Base-by-base conservation (phyloP, 371 early-diverging fungal species). In the Mortierella sp. region DNA sequence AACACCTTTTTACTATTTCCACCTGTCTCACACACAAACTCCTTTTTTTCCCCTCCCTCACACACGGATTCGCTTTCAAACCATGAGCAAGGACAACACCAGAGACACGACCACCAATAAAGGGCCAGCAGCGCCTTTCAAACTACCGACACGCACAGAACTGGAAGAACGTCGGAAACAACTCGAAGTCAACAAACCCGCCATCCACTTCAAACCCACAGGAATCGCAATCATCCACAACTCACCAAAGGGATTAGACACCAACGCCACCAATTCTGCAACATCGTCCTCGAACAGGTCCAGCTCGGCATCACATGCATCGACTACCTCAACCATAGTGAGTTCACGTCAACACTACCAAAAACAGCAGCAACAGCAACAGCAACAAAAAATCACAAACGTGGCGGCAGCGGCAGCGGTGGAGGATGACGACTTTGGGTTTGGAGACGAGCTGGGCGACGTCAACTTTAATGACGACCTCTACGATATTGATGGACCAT, bases 391-490 rank as follows among this genome's bases (percentile, higher is more conserved):
- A n/a, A n/a, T 22, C 48, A 48, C n/a, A n/a, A n/a, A n/a, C n/a
- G n/a, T n/a, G n/a, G n/a, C 29, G 19, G 58, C 58, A 50, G 22
- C 8, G 24, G 50, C 50, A 34, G 34, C 29, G 5, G 31, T 14
- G 6, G 58, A 58, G 7, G 77, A 73, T 11, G 83, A 77, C 41
- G 83, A 77, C 58, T 77, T 75, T 71, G 83, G 68, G 2, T 77
- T 77, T 37, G 77, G 47, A 11, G 78, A 77, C 34, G 78, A 77
- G 22, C 70, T 82, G 26, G 76, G 68, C 5, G 77, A 77, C n/a
- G 58, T 73, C 11, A 43, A 68, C 5, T 34, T 77, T 10, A 75
- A 74, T 34, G 83, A 82, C 41, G 74, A 74, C 31, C 29, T 82
- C 9, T 77, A 75, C 41, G 68, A 75, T 10, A 52, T 67, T 1